Evolutionary conservation across 495 filamentous ascomycete genomes (phyloP).

Genomic region (Penicillium diatomitis): DNA sequence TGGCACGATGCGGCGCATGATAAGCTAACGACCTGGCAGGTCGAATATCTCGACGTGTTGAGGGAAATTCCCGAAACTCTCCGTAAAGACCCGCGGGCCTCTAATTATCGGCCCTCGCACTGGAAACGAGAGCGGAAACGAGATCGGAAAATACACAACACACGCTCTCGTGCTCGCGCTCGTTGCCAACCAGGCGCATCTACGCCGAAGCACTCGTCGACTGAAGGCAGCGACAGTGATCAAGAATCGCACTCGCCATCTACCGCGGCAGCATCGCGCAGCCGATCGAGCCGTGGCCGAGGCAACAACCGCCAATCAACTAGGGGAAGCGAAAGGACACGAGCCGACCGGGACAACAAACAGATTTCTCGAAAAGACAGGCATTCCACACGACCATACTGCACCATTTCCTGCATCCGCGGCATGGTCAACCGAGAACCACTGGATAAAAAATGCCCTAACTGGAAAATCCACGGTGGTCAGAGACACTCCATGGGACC

Average conservation of each 20-base stretch:
- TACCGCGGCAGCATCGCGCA: slow-evolving; percentile 12
- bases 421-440: slow-evolving; percentile 14
- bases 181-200: slow-evolving; percentile 31
- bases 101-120: slow-evolving; percentile 21
- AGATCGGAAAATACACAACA: slow-evolving; percentile 17
- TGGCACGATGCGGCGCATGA: slow-evolving; percentile 19
- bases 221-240: slow-evolving; percentile 17
- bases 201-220: slow-evolving; percentile 29
- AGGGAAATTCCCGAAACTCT: slow-evolving; percentile 19
- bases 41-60: slow-evolving; percentile 22
- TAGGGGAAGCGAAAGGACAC: slow-evolving; percentile 8
- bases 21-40: slow-evolving; percentile 17
- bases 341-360: slow-evolving; percentile 5
- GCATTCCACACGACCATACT: slow-evolving; percentile 14
- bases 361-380: slow-evolving; percentile 9
- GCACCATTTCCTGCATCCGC: slow-evolving; percentile 19
- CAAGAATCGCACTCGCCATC: slow-evolving; percentile 14
- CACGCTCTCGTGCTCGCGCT: slow-evolving; percentile 16
- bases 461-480: slow-evolving; percentile 12
- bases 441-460: slow-evolving; percentile 20
- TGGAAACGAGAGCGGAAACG: slow-evolving; percentile 16
- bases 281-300: slow-evolving; percentile 1
- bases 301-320: slow-evolving; percentile 7
- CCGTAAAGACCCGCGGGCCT: slow-evolving; percentile 13
- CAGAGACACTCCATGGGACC: slow-evolving; percentile 9